These are phyloP conservation scores for Meyerozyma sp. DNA, from an alignment of 1,139 yeast genomes.

Conservation along the genomic window DNA sequence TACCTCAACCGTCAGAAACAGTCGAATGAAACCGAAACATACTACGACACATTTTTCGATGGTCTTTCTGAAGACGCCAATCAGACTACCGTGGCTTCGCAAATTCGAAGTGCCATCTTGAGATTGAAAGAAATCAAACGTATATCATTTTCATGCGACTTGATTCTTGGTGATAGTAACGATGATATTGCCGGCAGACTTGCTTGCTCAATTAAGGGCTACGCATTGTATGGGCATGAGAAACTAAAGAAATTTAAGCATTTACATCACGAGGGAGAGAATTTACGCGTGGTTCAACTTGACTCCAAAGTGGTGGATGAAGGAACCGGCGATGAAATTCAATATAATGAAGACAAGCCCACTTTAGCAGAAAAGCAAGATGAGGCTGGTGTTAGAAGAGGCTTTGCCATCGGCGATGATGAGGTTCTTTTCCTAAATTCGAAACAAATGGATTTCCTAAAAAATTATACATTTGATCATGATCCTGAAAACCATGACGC, in stretches of 20 bases:
- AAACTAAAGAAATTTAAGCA: constrained; percentile 32
- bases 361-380: constrained; percentile 36
- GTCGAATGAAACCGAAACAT: constrained; percentile 6
- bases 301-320: constrained; percentile 27
- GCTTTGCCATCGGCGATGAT: constrained; percentile 22
- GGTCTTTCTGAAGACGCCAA: constrained; percentile 1
- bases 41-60: constrained; percentile 3
- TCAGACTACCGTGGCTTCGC: constrained; percentile 38
- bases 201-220: constrained; percentile 67
- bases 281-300: constrained; percentile 48
- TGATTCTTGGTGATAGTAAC: constrained; percentile 36
- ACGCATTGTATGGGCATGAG: constrained; percentile 55
- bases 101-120: constrained; percentile 46
- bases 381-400: constrained; percentile 19
- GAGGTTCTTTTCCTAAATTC: constrained; percentile 22
- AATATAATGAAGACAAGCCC: constrained; percentile 7
- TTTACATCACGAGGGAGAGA: constrained; percentile 49
- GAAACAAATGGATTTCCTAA: constrained; percentile 25
- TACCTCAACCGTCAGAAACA: constrained; percentile 17
- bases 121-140: constrained; percentile 59
- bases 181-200: constrained; percentile 39
- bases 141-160: constrained; percentile 57
- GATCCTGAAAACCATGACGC: constrained; percentile 12
- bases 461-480: constrained; percentile 33
- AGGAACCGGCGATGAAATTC: constrained; percentile 16